Conservation (phyloP, 1,284 basidiomycete species). For the Ustilago loliicola region DNA sequence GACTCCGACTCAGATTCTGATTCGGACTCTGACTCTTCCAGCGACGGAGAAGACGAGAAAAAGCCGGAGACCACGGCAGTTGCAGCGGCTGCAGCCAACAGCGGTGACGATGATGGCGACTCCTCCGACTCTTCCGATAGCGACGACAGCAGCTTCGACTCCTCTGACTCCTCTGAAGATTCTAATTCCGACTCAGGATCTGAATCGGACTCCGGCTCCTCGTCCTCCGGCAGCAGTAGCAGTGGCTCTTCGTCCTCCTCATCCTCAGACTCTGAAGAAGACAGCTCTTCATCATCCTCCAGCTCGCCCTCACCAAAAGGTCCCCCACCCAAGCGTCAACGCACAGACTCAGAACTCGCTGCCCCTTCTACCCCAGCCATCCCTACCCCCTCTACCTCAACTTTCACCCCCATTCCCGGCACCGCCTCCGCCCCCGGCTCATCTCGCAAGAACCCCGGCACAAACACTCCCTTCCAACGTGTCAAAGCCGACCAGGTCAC, state of each 20-base stretch:
- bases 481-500: conserved; percentile 80
- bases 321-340: conserved; percentile 47
- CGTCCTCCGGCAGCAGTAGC: conserved; percentile 33
- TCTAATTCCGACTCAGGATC: too few species aligned
- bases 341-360: conserved; percentile 2
- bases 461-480: conserved; percentile 78
- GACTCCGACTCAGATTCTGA: conserved; percentile 25
- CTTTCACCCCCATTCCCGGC: conserved; percentile 16
- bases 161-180: conserved; percentile 16
- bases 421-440: conserved; percentile 9
- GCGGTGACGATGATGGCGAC: conserved; percentile 22
- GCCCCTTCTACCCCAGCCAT: conserved; percentile 17
- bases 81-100: conserved; percentile 8
- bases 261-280: not conserved
- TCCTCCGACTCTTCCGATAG: conserved; percentile 15
- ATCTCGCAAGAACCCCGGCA: conserved; percentile 19
- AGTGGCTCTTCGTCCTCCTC: conserved; percentile 6
- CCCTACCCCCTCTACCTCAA: conserved; percentile 2
- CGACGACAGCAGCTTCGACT: conserved; percentile 5
- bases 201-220: conserved; percentile 23
- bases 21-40: conserved; percentile 29
- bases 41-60: conserved; percentile 16
- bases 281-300: conserved; percentile 3
- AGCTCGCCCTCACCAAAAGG: conserved; percentile 32
- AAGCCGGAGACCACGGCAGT: not conserved